Evolutionary conservation across 441 rosid genomes (phyloP).

Genomic region (Biscutella laevigata): DNA sequence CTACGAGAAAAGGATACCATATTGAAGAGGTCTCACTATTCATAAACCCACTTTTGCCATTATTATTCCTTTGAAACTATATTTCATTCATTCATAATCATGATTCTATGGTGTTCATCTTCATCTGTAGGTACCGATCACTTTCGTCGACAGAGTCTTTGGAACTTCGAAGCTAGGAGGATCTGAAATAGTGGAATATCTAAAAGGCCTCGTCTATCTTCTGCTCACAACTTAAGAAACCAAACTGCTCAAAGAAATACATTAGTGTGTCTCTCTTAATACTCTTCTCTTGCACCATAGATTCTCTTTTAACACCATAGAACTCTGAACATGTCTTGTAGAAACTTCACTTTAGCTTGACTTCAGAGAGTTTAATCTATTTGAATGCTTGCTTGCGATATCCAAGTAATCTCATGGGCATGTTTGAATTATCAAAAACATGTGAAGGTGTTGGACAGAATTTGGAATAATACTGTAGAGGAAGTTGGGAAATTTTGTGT

Average conservation of each 20-base stretch:
- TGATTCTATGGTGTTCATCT: neutral
- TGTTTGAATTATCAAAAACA: no score
- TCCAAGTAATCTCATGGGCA: no score
- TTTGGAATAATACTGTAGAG: no score
- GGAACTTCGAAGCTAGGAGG: conserved; percentile 98
- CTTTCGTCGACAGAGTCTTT: conserved; percentile 84
- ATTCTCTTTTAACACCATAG: conserved; percentile 6
- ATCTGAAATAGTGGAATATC: conserved; percentile 88
- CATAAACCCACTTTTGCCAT: neutral
- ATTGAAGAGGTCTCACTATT: conserved; percentile 59
- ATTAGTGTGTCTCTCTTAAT: neutral
- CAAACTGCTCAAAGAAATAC: neutral
- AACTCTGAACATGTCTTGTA: conserved; percentile 3
- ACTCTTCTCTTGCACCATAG: neutral
- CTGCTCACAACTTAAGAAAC: conserved; percentile 56
- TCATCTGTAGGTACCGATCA: conserved; percentile 76
- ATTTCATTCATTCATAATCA: neutral
- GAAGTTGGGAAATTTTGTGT: no score
- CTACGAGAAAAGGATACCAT: conserved; percentile 77
- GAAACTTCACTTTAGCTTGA: conserved; percentile 14
- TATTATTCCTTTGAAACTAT: neutral
- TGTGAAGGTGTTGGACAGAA: no score
- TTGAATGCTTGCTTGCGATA: no score
- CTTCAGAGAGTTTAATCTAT: neutral
- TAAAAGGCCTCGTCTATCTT: conserved; percentile 83